phyloP scores from a whole-genome alignment of 2,329 filamentous ascomycete species.

The Basipetospora chlamydospora region DNA sequence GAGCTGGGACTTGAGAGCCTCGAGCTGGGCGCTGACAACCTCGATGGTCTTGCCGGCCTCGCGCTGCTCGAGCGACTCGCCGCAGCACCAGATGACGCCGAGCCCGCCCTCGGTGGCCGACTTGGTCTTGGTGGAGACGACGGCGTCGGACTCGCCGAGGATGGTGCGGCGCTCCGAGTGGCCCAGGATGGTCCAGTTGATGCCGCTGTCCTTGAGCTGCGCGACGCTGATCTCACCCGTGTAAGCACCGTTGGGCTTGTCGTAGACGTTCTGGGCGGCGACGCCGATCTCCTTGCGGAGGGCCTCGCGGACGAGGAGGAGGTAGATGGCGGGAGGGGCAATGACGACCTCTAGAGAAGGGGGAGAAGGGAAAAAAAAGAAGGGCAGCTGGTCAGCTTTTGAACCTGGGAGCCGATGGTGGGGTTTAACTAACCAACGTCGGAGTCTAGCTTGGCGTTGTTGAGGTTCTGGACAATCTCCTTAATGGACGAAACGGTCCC shows the following conservation, averaged over 20 bases:
- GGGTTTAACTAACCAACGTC: slow-evolving; percentile 46
- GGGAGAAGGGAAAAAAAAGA: not conserved
- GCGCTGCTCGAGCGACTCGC: slow-evolving; percentile 86
- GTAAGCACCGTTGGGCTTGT: slow-evolving; percentile 93
- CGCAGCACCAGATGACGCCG: slow-evolving; percentile 91
- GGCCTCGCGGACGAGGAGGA: slow-evolving; percentile 69
- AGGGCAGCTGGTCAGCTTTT: not conserved
- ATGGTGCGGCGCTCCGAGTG: slow-evolving; percentile 92
- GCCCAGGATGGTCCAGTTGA: slow-evolving; percentile 83
- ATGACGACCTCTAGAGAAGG: slow-evolving; percentile 69
- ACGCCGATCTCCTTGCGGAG: slow-evolving; percentile 67
- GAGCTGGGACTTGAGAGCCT: slow-evolving; percentile 62
- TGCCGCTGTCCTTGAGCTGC: slow-evolving; percentile 77
- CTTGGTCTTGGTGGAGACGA: slow-evolving; percentile 91
- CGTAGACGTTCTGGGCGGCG: slow-evolving; percentile 90
- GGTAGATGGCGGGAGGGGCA: slow-evolving; percentile 80
- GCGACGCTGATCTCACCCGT: slow-evolving; percentile 90
- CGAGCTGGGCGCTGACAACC: slow-evolving; percentile 73
- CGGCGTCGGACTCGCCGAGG: slow-evolving; percentile 70
- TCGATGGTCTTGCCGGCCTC: slow-evolving; percentile 75
- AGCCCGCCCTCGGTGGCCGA: slow-evolving; percentile 75
- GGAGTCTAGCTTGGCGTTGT: slow-evolving; percentile 66
- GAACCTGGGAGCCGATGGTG: not conserved
- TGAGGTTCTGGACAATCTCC: slow-evolving; percentile 79
- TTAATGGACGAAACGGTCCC: slow-evolving; percentile 81